These are phyloP conservation scores for Diaporthe sp. DNA, from an alignment of 2,329 filamentous ascomycete species.

Conservation along the genomic window DNA sequence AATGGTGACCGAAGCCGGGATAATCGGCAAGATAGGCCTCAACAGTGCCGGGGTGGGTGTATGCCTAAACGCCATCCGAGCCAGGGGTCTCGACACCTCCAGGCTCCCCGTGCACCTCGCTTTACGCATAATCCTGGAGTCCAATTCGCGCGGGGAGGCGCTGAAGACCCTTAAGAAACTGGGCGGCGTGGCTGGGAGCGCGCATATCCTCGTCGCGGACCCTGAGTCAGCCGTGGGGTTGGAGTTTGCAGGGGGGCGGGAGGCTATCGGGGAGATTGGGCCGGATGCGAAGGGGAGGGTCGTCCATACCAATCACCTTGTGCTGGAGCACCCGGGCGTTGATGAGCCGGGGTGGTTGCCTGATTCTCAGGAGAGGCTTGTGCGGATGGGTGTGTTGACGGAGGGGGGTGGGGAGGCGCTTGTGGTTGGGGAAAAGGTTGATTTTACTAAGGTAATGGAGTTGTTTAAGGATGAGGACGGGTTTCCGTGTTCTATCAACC, in stretches of 20 bases:
- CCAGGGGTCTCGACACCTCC: slow-evolving; percentile 60
- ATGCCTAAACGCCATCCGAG: slow-evolving; percentile 70
- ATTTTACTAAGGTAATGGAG: neutral
- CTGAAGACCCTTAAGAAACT: neutral
- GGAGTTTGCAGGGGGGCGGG: slow-evolving; percentile 30
- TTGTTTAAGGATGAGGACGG: slow-evolving; percentile 32
- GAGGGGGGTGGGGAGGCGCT: neutral
- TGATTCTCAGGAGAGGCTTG: slow-evolving; percentile 19
- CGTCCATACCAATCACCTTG: slow-evolving; percentile 30
- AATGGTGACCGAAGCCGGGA: slow-evolving; percentile 62
- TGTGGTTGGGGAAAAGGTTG: neutral
- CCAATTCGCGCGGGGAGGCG: slow-evolving; percentile 43
- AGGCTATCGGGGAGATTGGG: neutral
- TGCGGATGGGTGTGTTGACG: neutral
- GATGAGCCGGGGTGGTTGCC: slow-evolving; percentile 29
- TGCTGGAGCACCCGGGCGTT: slow-evolving; percentile 27
- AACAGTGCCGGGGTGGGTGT: slow-evolving; percentile 68
- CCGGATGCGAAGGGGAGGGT: slow-evolving; percentile 3
- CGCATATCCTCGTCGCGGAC: slow-evolving; percentile 34
- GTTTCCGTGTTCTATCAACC: slow-evolving; percentile 31
- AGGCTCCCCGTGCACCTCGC: slow-evolving; percentile 71
- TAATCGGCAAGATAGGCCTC: slow-evolving; percentile 74
- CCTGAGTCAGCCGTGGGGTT: slow-evolving; percentile 10
- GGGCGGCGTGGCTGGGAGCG: slow-evolving; percentile 29
- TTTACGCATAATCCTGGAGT: slow-evolving; percentile 65